Evolutionary conservation across 73 alveolate genomes (phyloP).

Genomic region (Tetrahymena elliotti): DNA sequence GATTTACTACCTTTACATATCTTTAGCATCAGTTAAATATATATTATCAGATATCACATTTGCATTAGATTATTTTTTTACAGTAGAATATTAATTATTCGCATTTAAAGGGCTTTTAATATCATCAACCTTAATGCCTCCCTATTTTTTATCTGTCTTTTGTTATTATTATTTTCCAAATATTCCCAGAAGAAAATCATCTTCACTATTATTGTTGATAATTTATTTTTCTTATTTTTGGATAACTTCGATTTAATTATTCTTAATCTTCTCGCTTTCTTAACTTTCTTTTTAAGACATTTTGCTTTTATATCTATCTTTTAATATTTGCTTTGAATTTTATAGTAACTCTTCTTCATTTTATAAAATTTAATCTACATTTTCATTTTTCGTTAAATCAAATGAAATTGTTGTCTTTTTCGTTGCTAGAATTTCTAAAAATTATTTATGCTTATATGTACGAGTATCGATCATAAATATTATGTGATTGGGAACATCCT

Average conservation of each 20-base stretch:
- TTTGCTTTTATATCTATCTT: background rate
- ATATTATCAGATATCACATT: background rate
- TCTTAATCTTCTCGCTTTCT: background rate
- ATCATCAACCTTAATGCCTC: background rate
- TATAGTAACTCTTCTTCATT: background rate
- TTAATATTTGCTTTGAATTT: background rate
- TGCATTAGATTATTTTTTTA: background rate
- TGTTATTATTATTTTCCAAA: background rate
- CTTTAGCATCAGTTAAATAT: background rate
- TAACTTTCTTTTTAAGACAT: background rate
- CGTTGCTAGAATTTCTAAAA: background rate
- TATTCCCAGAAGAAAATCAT: background rate
- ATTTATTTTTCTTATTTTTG: background rate
- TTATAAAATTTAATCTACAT: background rate
- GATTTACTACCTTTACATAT: background rate
- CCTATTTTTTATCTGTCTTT: background rate
- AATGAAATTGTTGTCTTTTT: background rate
- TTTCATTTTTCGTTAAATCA: background rate
- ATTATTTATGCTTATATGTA: background rate
- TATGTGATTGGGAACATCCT: background rate
- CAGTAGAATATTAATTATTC: background rate
- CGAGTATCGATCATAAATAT: background rate
- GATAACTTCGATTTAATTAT: background rate
- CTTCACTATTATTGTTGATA: background rate
- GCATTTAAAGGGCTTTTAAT: background rate